Conservation (phyloP, 345 rosid species). For the Conringia planisiliqua region DNA sequence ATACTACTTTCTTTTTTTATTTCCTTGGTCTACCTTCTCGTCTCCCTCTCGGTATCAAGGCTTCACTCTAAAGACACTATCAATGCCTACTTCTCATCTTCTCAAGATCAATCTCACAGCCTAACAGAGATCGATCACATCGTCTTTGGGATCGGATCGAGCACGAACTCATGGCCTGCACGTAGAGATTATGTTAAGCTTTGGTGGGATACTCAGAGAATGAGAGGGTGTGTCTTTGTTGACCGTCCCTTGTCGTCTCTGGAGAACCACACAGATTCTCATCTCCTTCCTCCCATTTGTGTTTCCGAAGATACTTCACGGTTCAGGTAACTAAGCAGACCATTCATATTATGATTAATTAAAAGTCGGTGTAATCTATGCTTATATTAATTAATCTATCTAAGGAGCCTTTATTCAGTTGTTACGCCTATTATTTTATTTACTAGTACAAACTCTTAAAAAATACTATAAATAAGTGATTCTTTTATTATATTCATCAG, state of each 20-base stretch:
- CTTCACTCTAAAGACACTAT: conserved; percentile 35
- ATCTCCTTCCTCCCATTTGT: conserved; percentile 58
- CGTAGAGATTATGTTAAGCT: conserved; percentile 59
- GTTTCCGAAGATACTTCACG: conserved; percentile 67
- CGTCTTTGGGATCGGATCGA: conserved; percentile 71
- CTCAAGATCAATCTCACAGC: conserved; percentile 30
- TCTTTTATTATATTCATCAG: not conserved
- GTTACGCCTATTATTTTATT: not conserved
- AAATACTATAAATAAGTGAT: too few species aligned
- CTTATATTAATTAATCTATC: not conserved
- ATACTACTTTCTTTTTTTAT: conserved; percentile 39
- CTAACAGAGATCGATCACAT: conserved; percentile 50
- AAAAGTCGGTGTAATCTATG: not conserved
- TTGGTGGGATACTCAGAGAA: conserved; percentile 66
- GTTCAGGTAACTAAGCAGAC: conserved; percentile 36
- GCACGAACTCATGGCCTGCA: conserved; percentile 46
- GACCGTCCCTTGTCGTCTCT: conserved; percentile 24
- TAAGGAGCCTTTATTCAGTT: not conserved
- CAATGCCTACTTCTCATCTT: conserved; percentile 23
- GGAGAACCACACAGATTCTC: conserved; percentile 19
- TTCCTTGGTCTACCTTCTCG: conserved; percentile 43
- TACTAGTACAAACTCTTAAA: not conserved
- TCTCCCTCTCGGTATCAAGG: conserved; percentile 41
- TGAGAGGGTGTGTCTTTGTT: conserved; percentile 77
- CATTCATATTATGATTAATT: not conserved